A percentile compares a stretch with the other conserved stretches of the same genome.
Conservation (phyloP, 2,329 filamentous ascomycete genomes). For the Talaromyces verruculosus region DNA sequence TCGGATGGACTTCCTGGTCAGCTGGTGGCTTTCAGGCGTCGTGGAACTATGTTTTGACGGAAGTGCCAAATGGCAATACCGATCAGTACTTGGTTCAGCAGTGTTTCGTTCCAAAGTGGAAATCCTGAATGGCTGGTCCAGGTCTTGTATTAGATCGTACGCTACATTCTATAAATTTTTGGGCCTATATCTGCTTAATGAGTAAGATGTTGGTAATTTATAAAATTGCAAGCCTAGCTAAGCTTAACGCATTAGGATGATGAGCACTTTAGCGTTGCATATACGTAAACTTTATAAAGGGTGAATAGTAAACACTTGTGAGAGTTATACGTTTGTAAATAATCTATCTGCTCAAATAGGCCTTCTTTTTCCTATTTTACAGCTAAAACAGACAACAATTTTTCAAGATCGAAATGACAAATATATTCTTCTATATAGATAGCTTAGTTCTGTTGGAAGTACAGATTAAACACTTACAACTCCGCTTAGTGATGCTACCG, state of each 20-base stretch:
- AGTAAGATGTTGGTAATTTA: background rate
- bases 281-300: background rate
- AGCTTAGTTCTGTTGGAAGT: background rate
- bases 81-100: background rate
- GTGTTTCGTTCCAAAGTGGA: background rate
- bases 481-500: background rate
- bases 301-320: background rate
- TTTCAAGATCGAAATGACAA: background rate
- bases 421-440: background rate
- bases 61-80: background rate
- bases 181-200: background rate
- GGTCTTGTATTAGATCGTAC: background rate
- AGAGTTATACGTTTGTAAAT: background rate
- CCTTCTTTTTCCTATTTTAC: background rate
- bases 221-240: background rate
- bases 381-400: background rate
- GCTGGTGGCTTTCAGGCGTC: background rate
- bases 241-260: background rate
- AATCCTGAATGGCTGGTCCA: background rate
- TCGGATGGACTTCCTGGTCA: background rate
- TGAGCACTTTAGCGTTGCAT: background rate
- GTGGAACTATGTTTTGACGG: background rate
- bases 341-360: background rate
- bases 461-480: background rate
- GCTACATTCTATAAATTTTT: background rate